phyloP scores from a whole-genome alignment of 352 stramenopile species.

The Globisporangium paroecandrum region DNA sequence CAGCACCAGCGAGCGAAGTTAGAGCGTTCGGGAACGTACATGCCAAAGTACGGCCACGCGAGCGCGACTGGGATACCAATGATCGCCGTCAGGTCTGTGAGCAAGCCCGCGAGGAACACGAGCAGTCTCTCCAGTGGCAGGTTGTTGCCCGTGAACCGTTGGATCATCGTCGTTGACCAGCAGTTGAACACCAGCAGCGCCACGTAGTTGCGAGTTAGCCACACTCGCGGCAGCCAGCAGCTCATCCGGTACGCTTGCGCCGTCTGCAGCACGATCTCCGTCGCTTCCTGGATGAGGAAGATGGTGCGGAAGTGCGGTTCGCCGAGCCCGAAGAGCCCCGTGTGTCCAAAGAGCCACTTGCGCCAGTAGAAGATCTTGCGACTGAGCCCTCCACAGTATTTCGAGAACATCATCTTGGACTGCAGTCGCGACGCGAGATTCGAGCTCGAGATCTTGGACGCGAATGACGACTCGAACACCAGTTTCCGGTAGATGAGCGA shows the following conservation, averaged over 20 bases:
- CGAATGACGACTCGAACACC: constrained; percentile 9
- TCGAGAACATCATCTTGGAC: constrained; percentile 2
- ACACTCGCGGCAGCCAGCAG: constrained; percentile 10
- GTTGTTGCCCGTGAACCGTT: constrained; percentile 7
- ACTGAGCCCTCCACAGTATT: background rate
- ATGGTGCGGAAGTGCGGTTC: constrained; percentile 25
- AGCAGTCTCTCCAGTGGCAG: constrained; percentile 18
- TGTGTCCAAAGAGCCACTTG: constrained; percentile 19
- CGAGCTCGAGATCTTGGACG: constrained; percentile 9
- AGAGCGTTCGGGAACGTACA: constrained; percentile 8
- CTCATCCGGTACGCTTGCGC: constrained; percentile 26
- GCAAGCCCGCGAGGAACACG: constrained; percentile 9
- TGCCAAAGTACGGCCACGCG: constrained; percentile 12
- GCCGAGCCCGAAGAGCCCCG: constrained; percentile 23
- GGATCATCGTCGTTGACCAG: constrained; percentile 19
- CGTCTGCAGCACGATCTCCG: constrained; percentile 28
- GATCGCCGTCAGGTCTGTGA: constrained; percentile 21
- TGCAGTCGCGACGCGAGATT: background rate
- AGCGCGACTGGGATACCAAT: constrained; percentile 19
- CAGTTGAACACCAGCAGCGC: constrained; percentile 21
- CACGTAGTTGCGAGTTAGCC: constrained; percentile 18
- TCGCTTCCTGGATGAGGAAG: constrained; percentile 22
- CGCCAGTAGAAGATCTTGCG: constrained; percentile 16
- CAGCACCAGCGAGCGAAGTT: constrained; percentile 14
- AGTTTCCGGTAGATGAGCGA: constrained; percentile 13